Conservation (phyloP, 805 yeast species). For the Metschnikowia proteae region DNA sequence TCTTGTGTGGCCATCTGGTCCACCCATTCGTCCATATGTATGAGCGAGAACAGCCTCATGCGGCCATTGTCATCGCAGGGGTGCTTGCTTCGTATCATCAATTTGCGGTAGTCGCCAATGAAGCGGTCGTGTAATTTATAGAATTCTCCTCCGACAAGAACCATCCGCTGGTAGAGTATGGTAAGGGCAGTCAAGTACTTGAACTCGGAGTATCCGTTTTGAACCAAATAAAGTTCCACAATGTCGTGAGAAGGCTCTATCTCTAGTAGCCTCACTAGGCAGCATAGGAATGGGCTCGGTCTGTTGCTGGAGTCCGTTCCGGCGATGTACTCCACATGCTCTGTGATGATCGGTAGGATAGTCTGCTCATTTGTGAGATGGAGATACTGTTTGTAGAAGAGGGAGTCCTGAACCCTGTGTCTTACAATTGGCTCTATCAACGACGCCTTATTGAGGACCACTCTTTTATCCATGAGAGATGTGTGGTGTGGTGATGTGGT, state of each 20-base stretch:
- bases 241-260: conserved; percentile 64
- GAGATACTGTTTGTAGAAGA: conserved; percentile 41
- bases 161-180: conserved; percentile 59
- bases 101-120: conserved; percentile 63
- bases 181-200: conserved; percentile 72
- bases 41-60: conserved; percentile 33
- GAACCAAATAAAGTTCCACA: conserved; percentile 49
- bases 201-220: conserved; percentile 53
- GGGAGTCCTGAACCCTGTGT: conserved; percentile 40
- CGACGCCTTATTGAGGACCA: conserved; percentile 26
- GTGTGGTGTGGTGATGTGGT: not conserved
- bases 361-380: conserved; percentile 40
- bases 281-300: conserved; percentile 73
- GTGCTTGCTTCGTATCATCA: conserved; percentile 40
- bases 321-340: conserved; percentile 48
- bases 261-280: conserved; percentile 73
- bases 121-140: conserved; percentile 52
- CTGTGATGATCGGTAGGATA: conserved; percentile 30
- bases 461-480: conserved; percentile 16
- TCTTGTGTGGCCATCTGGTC: conserved; percentile 56
- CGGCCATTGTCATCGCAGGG: conserved; percentile 24
- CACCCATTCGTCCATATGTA: conserved; percentile 68
- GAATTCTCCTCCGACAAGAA: conserved; percentile 27
- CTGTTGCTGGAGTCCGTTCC: conserved; percentile 52
- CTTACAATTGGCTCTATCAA: conserved; percentile 41